A percentile compares a stretch with the other conserved stretches of the same genome.
These are phyloP conservation scores for Parastagonospora avenae DNA, from an alignment of 2,329 filamentous ascomycete genomes.

Conservation along the genomic window DNA sequence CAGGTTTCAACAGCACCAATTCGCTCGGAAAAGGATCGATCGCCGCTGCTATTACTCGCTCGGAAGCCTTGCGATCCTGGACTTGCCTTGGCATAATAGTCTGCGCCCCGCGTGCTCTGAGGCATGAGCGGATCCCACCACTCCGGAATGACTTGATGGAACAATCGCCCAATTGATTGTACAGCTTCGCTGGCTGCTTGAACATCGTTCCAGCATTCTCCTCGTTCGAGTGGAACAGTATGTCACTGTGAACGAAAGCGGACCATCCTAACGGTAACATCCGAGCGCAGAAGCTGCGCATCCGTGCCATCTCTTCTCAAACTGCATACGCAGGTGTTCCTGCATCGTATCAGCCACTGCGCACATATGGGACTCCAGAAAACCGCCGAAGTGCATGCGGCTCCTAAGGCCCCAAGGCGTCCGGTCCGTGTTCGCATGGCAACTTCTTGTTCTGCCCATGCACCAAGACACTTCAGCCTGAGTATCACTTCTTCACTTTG, in stretches of 20 bases:
- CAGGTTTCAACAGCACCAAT: constrained; percentile 13
- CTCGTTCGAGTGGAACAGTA: background rate
- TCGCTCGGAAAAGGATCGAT: constrained; percentile 1
- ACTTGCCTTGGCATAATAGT: constrained; percentile 4
- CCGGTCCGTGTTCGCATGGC: constrained; percentile 6
- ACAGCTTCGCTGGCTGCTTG: background rate
- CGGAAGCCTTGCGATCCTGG: background rate
- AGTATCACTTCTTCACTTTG: constrained; percentile 8
- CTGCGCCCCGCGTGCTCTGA: constrained; percentile 1
- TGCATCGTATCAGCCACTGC: background rate
- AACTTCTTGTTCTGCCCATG: constrained; percentile 1
- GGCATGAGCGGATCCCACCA: constrained; percentile 2
- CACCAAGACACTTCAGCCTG: constrained; percentile 10
- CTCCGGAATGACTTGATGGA: background rate
- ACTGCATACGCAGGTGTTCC: constrained; percentile 8
- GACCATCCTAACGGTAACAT: background rate
- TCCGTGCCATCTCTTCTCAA: constrained; percentile 4
- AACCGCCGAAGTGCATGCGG: constrained; percentile 9
- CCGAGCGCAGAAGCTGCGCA: background rate
- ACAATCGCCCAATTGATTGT: background rate
- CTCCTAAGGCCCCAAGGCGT: constrained; percentile 9
- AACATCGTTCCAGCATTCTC: constrained; percentile 5
- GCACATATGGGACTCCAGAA: constrained; percentile 6
- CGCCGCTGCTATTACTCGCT: background rate
- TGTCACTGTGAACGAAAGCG: background rate